Evolutionary conservation across 306 rosid species (phyloP).

Genomic region (Spatholobus suberectus): DNA sequence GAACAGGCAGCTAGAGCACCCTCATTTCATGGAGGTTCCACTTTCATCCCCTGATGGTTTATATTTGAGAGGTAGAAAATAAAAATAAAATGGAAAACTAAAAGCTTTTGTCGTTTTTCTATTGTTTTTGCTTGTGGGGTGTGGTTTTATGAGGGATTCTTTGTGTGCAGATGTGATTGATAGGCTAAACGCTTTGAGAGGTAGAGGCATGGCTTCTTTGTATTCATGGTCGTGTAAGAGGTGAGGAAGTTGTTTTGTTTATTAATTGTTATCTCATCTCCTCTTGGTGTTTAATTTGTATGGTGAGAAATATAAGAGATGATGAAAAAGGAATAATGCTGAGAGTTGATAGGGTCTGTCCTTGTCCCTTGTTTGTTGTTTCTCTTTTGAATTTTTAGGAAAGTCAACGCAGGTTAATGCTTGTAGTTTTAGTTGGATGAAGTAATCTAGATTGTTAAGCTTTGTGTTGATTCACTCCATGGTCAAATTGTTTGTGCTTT

Average conservation of each 20-base stretch:
- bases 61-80: constrained; percentile 69
- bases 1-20: constrained; percentile 91
- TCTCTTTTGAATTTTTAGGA: constrained; percentile 26
- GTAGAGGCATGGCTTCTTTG: constrained; percentile 89
- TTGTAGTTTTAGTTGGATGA: constrained; percentile 21
- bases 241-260: constrained; percentile 46
- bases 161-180: constrained; percentile 74
- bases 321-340: background rate
- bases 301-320: constrained; percentile 17
- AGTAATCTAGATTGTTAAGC: background rate
- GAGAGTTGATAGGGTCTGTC: constrained; percentile 1
- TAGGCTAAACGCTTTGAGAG: constrained; percentile 78
- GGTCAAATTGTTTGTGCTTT: constrained; percentile 5
- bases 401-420: background rate
- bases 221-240: constrained; percentile 97
- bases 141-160: constrained; percentile 7
- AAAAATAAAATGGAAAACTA: background rate
- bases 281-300: constrained; percentile 34
- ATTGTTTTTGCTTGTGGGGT: background rate
- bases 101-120: background rate
- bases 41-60: constrained; percentile 75
- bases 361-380: constrained; percentile 1
- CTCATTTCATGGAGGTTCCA: constrained; percentile 96
- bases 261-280: background rate
- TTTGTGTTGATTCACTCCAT: background rate